Evolutionary conservation across 2,329 filamentous ascomycete genomes (phyloP).

Genomic region (Colletotrichum aenigma): DNA sequence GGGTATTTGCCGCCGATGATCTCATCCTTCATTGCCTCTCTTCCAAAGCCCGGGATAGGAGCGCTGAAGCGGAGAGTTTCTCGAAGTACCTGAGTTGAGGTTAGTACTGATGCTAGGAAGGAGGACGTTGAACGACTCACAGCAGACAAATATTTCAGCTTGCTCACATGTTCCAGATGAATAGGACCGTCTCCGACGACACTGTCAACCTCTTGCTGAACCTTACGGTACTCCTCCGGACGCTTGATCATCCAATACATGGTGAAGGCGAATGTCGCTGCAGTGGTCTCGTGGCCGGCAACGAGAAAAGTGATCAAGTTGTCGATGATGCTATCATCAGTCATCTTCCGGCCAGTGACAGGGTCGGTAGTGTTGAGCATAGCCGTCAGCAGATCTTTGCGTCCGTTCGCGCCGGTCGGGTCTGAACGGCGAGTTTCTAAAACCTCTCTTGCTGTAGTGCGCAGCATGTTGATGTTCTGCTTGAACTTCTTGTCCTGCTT

Average conservation of each 20-base stretch:
- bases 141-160: slow-evolving; percentile 68
- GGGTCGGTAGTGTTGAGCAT: slow-evolving; percentile 69
- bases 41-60: slow-evolving; percentile 26
- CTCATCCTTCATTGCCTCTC: slow-evolving; percentile 40
- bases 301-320: slow-evolving; percentile 74
- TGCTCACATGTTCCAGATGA: slow-evolving; percentile 60
- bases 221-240: slow-evolving; percentile 62
- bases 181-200: slow-evolving; percentile 65
- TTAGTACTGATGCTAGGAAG: not conserved
- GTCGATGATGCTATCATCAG: slow-evolving; percentile 63
- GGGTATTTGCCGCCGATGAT: slow-evolving; percentile 59
- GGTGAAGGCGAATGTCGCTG: slow-evolving; percentile 67
- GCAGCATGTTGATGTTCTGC: slow-evolving; percentile 55
- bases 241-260: slow-evolving; percentile 70
- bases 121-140: slow-evolving; percentile 23
- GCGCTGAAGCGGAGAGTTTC: slow-evolving; percentile 49
- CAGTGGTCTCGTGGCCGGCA: slow-evolving; percentile 73
- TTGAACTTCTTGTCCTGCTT: slow-evolving; percentile 49
- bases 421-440: slow-evolving; percentile 62
- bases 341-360: slow-evolving; percentile 65
- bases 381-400: slow-evolving; percentile 69
- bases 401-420: slow-evolving; percentile 44
- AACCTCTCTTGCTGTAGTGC: slow-evolving; percentile 59
- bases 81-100: slow-evolving; percentile 45
- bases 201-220: slow-evolving; percentile 70